Evolutionary conservation across 1,284 basidiomycete species (phyloP).

Genomic region (Fomitopsis palustris): DNA sequence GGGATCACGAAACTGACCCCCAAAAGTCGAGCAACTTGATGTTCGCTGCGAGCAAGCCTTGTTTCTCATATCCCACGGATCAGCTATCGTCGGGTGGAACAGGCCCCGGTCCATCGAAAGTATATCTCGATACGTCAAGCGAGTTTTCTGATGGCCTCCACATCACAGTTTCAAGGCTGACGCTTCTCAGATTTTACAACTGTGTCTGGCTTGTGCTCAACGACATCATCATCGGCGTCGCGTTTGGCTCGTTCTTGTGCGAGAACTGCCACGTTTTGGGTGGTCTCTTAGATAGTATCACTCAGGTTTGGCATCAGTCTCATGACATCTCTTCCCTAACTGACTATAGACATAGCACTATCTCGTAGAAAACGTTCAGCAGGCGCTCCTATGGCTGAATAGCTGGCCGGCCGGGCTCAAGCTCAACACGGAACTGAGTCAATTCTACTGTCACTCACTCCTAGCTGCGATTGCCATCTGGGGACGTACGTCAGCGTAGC

Average conservation of each 20-base stretch:
- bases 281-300: constrained; percentile 31
- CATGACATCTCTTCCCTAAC: neutral
- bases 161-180: neutral
- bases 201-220: constrained; percentile 89
- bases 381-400: constrained; percentile 79
- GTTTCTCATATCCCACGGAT: constrained; percentile 12
- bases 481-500: constrained; percentile 52
- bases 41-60: constrained; percentile 21
- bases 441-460: constrained; percentile 76
- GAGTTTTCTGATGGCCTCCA: constrained; percentile 16
- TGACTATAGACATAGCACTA: constrained; percentile 30
- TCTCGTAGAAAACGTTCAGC: constrained; percentile 48
- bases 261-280: constrained; percentile 54
- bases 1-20: neutral
- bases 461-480: constrained; percentile 60
- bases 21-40: constrained; percentile 21
- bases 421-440: constrained; percentile 90
- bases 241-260: constrained; percentile 64
- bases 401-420: constrained; percentile 96
- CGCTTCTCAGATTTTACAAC: constrained; percentile 77
- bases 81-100: constrained; percentile 11
- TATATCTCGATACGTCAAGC: constrained; percentile 57
- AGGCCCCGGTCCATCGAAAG: constrained; percentile 14
- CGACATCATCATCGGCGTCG: constrained; percentile 81
- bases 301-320: constrained; percentile 36